Conservation (phyloP, 768 basidiomycete genomes). For the Tubosaeta sp. region DNA sequence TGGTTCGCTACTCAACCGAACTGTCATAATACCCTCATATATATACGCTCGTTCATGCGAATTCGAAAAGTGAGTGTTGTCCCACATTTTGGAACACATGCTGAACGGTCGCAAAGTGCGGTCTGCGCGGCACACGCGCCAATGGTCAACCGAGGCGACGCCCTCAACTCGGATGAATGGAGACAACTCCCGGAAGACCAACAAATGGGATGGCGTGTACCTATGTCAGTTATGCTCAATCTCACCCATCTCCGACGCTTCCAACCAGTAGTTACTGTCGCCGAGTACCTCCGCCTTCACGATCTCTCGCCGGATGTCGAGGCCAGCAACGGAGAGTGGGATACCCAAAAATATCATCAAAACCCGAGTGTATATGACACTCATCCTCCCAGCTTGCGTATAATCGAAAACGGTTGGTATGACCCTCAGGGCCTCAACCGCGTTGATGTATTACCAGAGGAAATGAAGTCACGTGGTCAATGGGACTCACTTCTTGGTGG, state of each 20-base stretch:
- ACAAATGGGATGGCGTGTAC: conserved; percentile 35
- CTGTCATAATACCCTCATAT: conserved; percentile 40
- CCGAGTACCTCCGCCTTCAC: conserved; percentile 42
- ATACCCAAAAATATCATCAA: conserved; percentile 31
- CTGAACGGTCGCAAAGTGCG: conserved; percentile 15
- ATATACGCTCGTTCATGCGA: conserved; percentile 46
- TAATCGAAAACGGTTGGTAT: conserved; percentile 39
- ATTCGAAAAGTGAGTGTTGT: conserved; percentile 19
- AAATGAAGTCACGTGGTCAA: conserved; percentile 30
- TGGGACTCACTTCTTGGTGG: conserved; percentile 21
- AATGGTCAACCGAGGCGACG: conserved; percentile 45
- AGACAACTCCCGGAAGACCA: conserved; percentile 33
- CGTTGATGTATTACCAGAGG: conserved; percentile 34
- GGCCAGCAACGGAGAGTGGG: conserved; percentile 37
- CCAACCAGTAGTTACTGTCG: conserved; percentile 38
- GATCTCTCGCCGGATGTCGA: conserved; percentile 32
- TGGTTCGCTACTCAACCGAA: conserved; percentile 40
- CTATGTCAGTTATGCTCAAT: conserved; percentile 39
- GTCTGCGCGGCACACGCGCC: conserved; percentile 39
- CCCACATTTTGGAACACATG: not conserved
- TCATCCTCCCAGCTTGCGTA: conserved; percentile 25
- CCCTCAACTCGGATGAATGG: conserved; percentile 40
- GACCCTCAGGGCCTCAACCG: conserved; percentile 35
- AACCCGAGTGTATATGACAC: conserved; percentile 26
- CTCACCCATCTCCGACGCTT: conserved; percentile 35